phyloP scores from a whole-genome alignment of 345 rosid species.

The Lumnitzera racemosa region DNA sequence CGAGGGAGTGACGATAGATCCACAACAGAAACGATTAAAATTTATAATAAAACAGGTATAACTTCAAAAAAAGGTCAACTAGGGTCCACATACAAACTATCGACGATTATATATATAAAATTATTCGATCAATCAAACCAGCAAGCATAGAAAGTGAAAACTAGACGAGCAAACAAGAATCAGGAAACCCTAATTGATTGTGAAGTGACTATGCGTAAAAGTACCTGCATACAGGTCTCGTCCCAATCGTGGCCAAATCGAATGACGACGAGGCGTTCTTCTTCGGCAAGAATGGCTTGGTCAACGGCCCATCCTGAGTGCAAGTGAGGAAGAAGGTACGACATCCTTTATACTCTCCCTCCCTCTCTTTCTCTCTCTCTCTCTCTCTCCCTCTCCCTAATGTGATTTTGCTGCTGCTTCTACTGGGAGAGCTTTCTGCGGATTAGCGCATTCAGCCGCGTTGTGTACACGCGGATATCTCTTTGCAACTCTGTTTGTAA shows the following conservation, averaged over 20 bases:
- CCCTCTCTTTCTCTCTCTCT: not conserved
- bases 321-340: slow-evolving; percentile 81
- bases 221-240: slow-evolving; percentile 94
- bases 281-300: slow-evolving; percentile 90
- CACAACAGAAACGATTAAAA: too few species aligned
- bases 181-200: not conserved
- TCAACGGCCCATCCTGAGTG: slow-evolving; percentile 97
- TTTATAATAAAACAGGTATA: too few species aligned
- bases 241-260: slow-evolving; percentile 97
- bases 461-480: too few species aligned
- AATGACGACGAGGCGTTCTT: slow-evolving; percentile 85
- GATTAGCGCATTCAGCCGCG: too few species aligned
- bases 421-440: too few species aligned
- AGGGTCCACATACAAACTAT: too few species aligned
- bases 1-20: too few species aligned
- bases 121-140: not conserved
- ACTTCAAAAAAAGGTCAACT: too few species aligned
- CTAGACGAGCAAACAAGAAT: not conserved
- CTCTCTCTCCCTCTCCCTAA: too few species aligned
- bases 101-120: too few species aligned
- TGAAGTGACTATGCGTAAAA: not conserved
- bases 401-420: too few species aligned
- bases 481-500: too few species aligned
- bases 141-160: not conserved
- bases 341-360: slow-evolving; percentile 31